Base-by-base conservation (phyloP, 495 filamentous ascomycete genomes). In the Aspergillus bridgeri region DNA sequence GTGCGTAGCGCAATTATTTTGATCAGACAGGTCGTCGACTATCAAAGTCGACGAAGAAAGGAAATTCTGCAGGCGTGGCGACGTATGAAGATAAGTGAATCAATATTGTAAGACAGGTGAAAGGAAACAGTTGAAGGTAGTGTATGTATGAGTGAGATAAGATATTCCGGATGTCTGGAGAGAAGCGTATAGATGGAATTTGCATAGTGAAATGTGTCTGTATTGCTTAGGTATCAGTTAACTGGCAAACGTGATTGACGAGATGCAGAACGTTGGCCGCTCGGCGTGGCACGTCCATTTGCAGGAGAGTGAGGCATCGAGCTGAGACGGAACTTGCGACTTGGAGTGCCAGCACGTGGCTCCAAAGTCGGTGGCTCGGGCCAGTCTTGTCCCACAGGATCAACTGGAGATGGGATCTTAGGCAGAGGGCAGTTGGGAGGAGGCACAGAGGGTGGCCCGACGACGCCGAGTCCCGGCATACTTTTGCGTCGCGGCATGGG, bases 21-120 rank as follows among this genome's bases (percentile, higher is more conserved):
- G 18, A 18, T 52, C 42, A 52, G 49, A 52, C 50, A 52, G 6
- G 38, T 29, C 29, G 22, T 42, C 33, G 50, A 29, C 50, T 52
- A 20, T 52, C 50, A 52, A 52, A 52, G 50, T 42, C 29, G 50
- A 22, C 27, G 7, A 43, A 52, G 42, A 42, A 52, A 52, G 29
- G 15, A 33, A 25, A 38, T 1, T n/a, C 18, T 6, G 25, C 0
- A 18, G 6, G 25, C 24, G 48, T 51, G 33, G 48, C 48, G 48
- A 50, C n/a, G 48, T 29, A 51, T 51, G 24, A 51, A 48, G 9
- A 20, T 48, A 15, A 50, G 23, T 50, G 42, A 24, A 42, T 20
- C 20, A 51, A 17, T 51, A 27, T 24, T 33, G 13, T 9, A 15
- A 38, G 33, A 27, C 38, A 51, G 22, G 20, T 17, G 22, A 23